Conservation (phyloP, 2,329 filamentous ascomycete species). For the Penicillium sp. region DNA sequence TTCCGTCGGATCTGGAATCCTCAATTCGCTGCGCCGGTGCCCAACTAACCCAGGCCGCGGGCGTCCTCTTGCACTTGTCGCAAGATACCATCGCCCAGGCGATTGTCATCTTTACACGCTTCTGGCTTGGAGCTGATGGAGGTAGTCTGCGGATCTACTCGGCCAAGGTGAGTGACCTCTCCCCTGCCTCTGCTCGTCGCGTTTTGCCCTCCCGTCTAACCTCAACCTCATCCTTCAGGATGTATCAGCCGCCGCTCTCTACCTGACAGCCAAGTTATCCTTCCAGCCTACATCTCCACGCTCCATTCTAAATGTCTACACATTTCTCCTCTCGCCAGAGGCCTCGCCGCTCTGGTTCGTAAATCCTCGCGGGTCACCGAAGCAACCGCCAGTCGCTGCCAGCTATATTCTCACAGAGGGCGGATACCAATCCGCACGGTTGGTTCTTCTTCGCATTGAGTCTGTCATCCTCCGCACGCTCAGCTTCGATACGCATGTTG, state of each 20-base stretch:
- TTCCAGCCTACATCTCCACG: slow-evolving; percentile 75
- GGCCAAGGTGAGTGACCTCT: slow-evolving; percentile 40
- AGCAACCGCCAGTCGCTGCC: slow-evolving; percentile 49
- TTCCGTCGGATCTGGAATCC: slow-evolving; percentile 46
- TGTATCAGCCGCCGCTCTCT: slow-evolving; percentile 79
- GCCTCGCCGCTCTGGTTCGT: slow-evolving; percentile 58
- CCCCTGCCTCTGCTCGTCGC: too few species aligned
- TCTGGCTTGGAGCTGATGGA: slow-evolving; percentile 66
- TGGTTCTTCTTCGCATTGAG: slow-evolving; percentile 73
- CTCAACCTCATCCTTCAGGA: slow-evolving; percentile 58
- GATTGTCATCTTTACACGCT: slow-evolving; percentile 78
- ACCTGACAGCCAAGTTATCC: slow-evolving; percentile 81
- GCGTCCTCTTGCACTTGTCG: slow-evolving; percentile 77
- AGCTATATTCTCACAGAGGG: slow-evolving; percentile 74
- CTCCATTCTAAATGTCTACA: slow-evolving; percentile 82
- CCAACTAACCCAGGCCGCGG: slow-evolving; percentile 52
- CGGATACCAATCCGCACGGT: slow-evolving; percentile 68
- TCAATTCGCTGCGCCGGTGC: slow-evolving; percentile 51
- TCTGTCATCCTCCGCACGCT: slow-evolving; percentile 74
- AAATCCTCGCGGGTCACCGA: slow-evolving; percentile 32
- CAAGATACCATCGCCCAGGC: slow-evolving; percentile 86
- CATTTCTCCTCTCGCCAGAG: slow-evolving; percentile 70
- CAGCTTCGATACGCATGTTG: slow-evolving; percentile 82
- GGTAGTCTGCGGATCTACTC: slow-evolving; percentile 49
- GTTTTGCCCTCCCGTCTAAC: neutral